A percentile compares a stretch with the other conserved stretches of the same genome.
These are phyloP conservation scores for Saturnispora sanitii DNA, from an alignment of 805 yeast species.

Conservation along the genomic window DNA sequence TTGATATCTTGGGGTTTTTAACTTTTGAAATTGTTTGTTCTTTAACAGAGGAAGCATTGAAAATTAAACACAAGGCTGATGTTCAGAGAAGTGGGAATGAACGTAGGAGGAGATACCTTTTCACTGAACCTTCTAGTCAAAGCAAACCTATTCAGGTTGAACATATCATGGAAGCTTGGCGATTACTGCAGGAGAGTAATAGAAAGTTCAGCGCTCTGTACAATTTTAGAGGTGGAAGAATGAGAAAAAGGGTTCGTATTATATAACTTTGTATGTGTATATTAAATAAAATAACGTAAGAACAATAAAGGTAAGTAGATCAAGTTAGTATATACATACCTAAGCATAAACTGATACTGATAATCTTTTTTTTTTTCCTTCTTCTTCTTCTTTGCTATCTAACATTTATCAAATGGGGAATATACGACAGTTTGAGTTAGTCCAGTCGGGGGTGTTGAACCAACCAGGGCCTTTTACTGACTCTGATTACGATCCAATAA, in stretches of 20 bases:
- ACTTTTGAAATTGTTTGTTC: slow-evolving; percentile 96
- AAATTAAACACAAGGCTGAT: slow-evolving; percentile 51
- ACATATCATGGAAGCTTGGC: slow-evolving; percentile 86
- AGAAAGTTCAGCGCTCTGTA: slow-evolving; percentile 55
- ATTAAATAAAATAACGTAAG: not conserved
- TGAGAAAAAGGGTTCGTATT: slow-evolving; percentile 35
- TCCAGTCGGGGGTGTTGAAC: slow-evolving; percentile 8
- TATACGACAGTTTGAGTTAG: not conserved
- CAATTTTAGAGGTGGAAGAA: slow-evolving; percentile 62
- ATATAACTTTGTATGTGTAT: not conserved
- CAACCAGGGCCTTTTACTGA: slow-evolving; percentile 26
- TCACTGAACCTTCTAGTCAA: slow-evolving; percentile 83
- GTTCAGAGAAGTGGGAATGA: slow-evolving; percentile 24
- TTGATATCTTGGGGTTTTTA: slow-evolving; percentile 88
- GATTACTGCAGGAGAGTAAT: slow-evolving; percentile 53
- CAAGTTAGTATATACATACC: too few species aligned
- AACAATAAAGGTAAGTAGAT: too few species aligned
- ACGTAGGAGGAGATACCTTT: slow-evolving; percentile 49
- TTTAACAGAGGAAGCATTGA: slow-evolving; percentile 83
- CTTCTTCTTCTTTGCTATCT: not conserved
- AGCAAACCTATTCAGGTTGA: slow-evolving; percentile 68
- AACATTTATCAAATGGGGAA: not conserved
- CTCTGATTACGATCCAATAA: slow-evolving; percentile 21
- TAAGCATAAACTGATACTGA: too few species aligned
- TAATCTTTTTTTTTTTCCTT: not conserved